Evolutionary conservation across 768 basidiomycete genomes (phyloP).

Genomic region (Symmetrospora coprosmae): DNA sequence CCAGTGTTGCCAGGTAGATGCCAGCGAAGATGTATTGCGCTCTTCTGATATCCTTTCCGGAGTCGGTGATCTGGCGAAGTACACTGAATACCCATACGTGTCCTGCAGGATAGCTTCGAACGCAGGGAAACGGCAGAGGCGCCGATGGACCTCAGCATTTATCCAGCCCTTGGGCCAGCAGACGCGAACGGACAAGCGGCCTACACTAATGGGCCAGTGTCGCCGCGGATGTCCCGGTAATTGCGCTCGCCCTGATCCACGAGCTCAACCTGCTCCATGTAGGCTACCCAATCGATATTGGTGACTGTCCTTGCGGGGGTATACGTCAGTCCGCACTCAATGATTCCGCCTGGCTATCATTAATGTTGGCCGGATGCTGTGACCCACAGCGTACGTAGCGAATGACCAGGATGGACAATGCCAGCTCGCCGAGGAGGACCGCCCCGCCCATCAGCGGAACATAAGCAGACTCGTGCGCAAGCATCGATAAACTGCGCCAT

Average conservation of each 20-base stretch:
- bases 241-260: conserved; percentile 69
- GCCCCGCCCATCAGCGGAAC: no score
- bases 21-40: conserved; percentile 66
- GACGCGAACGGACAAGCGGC: no score
- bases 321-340: not conserved
- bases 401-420: conserved; percentile 23
- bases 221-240: conserved; percentile 67
- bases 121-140: no score
- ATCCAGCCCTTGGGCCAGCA: no score
- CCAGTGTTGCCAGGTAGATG: conserved; percentile 56
- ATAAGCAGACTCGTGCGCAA: no score
- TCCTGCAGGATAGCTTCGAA: conserved; percentile 75
- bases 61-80: conserved; percentile 51
- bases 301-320: conserved; percentile 52
- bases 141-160: no score
- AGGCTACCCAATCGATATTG: conserved; percentile 95
- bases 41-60: conserved; percentile 44
- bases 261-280: conserved; percentile 70
- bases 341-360: not conserved
- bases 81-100: conserved; percentile 69
- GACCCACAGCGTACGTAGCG: conserved; percentile 59
- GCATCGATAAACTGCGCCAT: no score
- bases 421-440: conserved; percentile 9
- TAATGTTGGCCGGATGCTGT: not conserved
- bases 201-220: conserved; percentile 85